Base-by-base conservation (phyloP, 2,329 filamentous ascomycete genomes). In the Pseudodiploospora longispora region DNA sequence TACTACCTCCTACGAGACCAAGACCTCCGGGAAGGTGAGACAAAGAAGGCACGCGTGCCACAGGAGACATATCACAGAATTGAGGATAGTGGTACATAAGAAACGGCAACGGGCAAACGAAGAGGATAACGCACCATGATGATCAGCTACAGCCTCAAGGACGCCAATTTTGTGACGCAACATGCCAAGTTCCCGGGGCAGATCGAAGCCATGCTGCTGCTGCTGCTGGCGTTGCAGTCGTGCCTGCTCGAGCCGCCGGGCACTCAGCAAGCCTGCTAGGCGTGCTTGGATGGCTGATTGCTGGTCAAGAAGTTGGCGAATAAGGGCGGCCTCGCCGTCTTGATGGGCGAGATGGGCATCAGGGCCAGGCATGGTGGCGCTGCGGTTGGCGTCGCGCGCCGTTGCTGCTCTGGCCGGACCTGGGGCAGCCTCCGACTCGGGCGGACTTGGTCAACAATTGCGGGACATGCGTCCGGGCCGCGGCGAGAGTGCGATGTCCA, bases 121-220 rank as follows among this genome's bases (percentile, higher is more conserved):
- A 36, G 45, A 48, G 52, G 55, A 63, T 64, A 27, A 42, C 46
- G 37, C 44, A 79, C 76, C 68, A 55, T 75, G 67, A 47, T 66
- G 67, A 50, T 70, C 64, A 42, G 68, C 67, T 57, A 72, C 72
- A 44, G 62, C 59, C 52, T 72, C 68, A 45, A 80, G 62, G 36
- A 70, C 65, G 46, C 65, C 69, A 44, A 72, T 62, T 59, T 79
- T 80, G 59, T 75, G 69, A 47, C 71, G 74, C 53, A 80, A 62
- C 71, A 78, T 76, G 41, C 69, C 66, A 29, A 76, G 62, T 62
- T 80, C 76, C 40, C 67, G 50, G 48, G 65, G 67, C 51, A 68
- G 60, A 56, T 75, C 69, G 42, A 69, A 64, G 39, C 66, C 66
- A 61, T 72, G 36, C 9, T 28, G 10, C 4, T 38, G 36, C 19